Evolutionary conservation across 169 alveolate genomes (phyloP).

Genomic region (Neospora caninum): DNA sequence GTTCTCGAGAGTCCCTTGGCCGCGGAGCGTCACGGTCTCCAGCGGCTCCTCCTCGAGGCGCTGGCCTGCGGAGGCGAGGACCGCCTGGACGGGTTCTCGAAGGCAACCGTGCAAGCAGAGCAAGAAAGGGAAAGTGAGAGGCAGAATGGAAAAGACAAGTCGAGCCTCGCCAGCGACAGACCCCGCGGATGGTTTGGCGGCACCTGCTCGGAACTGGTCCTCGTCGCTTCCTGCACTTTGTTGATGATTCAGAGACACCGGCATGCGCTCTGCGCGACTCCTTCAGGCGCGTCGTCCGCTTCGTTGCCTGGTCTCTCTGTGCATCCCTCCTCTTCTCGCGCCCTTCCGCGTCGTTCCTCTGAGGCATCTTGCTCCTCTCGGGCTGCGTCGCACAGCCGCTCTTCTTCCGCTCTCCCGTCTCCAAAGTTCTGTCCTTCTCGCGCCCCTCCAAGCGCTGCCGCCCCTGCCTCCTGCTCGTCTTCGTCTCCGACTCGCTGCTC

Average conservation of each 20-base stretch:
- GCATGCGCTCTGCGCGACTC: background rate
- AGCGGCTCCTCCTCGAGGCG: slow-evolving; percentile 49
- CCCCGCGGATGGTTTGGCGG: slow-evolving; percentile 15
- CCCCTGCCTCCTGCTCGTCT: background rate
- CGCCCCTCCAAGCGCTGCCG: background rate
- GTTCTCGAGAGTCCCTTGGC: slow-evolving; percentile 6
- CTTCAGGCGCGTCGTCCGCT: background rate
- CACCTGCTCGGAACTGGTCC: background rate
- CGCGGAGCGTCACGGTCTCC: slow-evolving; percentile 27
- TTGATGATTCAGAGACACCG: background rate
- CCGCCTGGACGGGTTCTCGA: background rate
- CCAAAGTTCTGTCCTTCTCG: background rate
- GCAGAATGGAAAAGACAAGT: background rate
- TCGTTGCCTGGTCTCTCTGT: no score
- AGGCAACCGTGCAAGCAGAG: background rate
- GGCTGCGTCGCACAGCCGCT: no score
- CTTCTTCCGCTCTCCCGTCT: no score
- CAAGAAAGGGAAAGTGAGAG: background rate
- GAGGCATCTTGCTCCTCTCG: no score
- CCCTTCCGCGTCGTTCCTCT: background rate
- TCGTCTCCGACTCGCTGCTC: background rate
- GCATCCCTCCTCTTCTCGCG: background rate
- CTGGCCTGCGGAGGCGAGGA: slow-evolving; percentile 21
- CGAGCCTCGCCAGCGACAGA: background rate
- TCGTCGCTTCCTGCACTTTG: slow-evolving; percentile 19